phyloP scores from a whole-genome alignment of 2,329 filamentous ascomycete genomes.

The Paracoccidioides brasiliensis region DNA sequence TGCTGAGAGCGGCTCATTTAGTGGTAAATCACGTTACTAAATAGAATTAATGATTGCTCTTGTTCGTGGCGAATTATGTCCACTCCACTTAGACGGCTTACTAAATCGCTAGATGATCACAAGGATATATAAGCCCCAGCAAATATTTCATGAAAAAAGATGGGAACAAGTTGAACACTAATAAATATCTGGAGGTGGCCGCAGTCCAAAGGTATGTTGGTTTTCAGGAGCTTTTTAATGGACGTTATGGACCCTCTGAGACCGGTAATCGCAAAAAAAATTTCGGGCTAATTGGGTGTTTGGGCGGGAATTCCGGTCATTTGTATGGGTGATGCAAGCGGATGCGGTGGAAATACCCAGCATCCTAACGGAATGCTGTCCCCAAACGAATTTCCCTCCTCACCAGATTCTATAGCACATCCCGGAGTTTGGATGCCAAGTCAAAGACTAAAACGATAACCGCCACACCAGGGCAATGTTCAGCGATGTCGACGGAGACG shows the following conservation, averaged over 20 bases:
- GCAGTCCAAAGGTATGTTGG: not conserved
- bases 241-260: conserved; percentile 12
- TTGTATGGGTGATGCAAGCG: conserved; percentile 13
- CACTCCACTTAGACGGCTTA: not conserved
- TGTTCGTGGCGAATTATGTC: not conserved
- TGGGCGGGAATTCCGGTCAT: conserved; percentile 21
- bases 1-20: too few species aligned
- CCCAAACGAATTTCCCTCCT: conserved; percentile 3
- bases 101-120: not conserved
- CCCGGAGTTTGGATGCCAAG: conserved; percentile 3
- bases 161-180: too few species aligned
- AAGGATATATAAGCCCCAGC: not conserved
- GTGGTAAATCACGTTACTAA: not conserved
- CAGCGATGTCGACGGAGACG: not conserved
- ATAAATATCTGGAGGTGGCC: not conserved
- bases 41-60: not conserved
- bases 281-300: conserved; percentile 11
- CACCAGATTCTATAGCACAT: too few species aligned
- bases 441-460: not conserved
- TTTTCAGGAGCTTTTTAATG: not conserved
- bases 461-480: not conserved
- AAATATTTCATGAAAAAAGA: not conserved
- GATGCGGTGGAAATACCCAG: conserved; percentile 4
- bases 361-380: conserved; percentile 12
- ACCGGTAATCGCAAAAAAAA: conserved; percentile 11